phyloP scores from a whole-genome alignment of 2,329 filamentous ascomycete species.

The Pezizomycotina sp. region DNA sequence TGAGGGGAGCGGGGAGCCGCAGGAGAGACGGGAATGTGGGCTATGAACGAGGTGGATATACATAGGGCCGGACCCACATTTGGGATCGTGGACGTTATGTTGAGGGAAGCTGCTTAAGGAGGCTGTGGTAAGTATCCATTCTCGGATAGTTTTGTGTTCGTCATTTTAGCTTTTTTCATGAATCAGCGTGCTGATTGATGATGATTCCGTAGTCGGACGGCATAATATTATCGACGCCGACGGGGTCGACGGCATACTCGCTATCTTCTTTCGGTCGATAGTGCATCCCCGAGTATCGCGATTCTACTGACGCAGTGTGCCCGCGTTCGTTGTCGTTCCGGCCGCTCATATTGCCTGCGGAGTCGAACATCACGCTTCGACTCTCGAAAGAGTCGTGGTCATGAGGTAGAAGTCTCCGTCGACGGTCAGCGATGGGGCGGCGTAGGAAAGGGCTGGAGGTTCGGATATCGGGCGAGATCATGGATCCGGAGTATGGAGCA shows the following conservation, averaged over 20 bases:
- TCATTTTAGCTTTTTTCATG: neutral
- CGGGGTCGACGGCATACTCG: conserved; percentile 87
- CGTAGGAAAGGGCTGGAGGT: conserved; percentile 68
- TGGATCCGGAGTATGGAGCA: conserved; percentile 42
- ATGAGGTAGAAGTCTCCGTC: conserved; percentile 63
- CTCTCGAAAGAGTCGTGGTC: conserved; percentile 65
- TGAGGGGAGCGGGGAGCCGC: conserved; percentile 2
- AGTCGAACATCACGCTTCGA: conserved; percentile 65
- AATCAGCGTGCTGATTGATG: neutral
- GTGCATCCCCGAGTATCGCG: conserved; percentile 84
- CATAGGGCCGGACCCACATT: conserved; percentile 82
- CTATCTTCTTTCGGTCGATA: conserved; percentile 87
- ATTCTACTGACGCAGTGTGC: conserved; percentile 83
- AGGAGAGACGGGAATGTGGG: conserved; percentile 29
- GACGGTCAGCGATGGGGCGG: conserved; percentile 52
- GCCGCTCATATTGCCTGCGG: conserved; percentile 72
- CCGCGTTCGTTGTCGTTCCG: conserved; percentile 82
- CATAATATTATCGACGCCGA: conserved; percentile 85
- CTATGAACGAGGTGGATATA: conserved; percentile 89
- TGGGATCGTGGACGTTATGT: conserved; percentile 87
- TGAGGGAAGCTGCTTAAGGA: conserved; percentile 76
- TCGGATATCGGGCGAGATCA: conserved; percentile 70
- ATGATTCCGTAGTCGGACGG: conserved; percentile 48
- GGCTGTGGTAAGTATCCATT: conserved; percentile 42
- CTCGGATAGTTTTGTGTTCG: too few relatives aligned